These are phyloP conservation scores for Boletus tylopilopsis DNA, from an alignment of 768 basidiomycete species.

Conservation along the genomic window DNA sequence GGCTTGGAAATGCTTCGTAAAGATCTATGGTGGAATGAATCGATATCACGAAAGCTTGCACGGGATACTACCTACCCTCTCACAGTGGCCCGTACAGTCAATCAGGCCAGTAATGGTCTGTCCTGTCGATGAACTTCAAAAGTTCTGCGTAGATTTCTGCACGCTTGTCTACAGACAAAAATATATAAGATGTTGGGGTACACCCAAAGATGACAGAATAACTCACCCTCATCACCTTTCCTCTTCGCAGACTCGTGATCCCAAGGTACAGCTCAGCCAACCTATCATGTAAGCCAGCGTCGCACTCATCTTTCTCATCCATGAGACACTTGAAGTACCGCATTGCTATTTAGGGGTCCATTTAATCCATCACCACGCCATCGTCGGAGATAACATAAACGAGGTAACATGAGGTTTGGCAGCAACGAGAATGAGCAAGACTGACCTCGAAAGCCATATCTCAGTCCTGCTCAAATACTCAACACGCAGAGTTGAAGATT, in stretches of 20 bases:
- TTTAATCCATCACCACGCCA: conserved; percentile 67
- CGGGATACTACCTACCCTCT: conserved; percentile 54
- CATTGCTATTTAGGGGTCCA: conserved; percentile 68
- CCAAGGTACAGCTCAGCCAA: conserved; percentile 83
- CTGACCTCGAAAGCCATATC: conserved; percentile 74
- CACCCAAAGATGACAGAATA: too few relatives aligned
- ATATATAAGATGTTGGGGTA: too few relatives aligned
- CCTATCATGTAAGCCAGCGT: conserved; percentile 77
- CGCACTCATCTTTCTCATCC: conserved; percentile 63
- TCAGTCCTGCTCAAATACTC: conserved; percentile 77
- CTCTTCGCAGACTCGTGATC: conserved; percentile 57
- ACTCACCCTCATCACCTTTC: conserved; percentile 54
- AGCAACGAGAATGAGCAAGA: not conserved
- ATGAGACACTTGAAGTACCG: conserved; percentile 87
- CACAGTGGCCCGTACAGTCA: conserved; percentile 79
- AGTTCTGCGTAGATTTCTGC: conserved; percentile 63
- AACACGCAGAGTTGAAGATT: conserved; percentile 76
- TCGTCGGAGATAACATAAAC: conserved; percentile 70
- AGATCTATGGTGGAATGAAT: conserved; percentile 50
- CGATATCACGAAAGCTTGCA: not conserved
- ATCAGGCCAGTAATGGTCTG: conserved; percentile 69
- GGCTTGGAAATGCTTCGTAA: conserved; percentile 91
- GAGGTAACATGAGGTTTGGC: not conserved
- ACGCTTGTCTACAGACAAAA: conserved; percentile 38
- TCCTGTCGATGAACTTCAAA: conserved; percentile 69